phyloP scores from a whole-genome alignment of 225 moss, liverwort and hornwort species.

The Pseudisothecium myosuroides region DNA sequence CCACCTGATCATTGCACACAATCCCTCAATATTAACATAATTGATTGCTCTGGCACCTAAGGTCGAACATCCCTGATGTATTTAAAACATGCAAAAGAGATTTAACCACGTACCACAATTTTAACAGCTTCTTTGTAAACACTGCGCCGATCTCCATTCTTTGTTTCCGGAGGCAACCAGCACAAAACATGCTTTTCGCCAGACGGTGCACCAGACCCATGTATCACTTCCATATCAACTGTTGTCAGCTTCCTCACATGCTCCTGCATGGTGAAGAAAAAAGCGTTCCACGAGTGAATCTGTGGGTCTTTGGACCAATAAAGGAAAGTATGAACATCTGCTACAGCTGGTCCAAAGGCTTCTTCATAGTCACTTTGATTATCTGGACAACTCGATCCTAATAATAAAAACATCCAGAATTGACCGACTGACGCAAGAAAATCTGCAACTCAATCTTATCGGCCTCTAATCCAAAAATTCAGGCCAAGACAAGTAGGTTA shows the following conservation, averaged over 20 bases:
- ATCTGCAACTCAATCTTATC: background rate
- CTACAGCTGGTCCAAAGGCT: background rate
- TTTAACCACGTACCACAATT: constrained; percentile 29
- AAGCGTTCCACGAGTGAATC: background rate
- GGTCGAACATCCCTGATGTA: background rate
- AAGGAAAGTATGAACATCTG: background rate
- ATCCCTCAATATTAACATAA: background rate
- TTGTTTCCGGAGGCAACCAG: constrained; percentile 51
- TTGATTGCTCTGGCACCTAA: background rate
- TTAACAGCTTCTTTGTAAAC: constrained; percentile 48
- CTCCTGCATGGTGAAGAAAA: constrained; percentile 20
- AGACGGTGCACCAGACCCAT: constrained; percentile 50
- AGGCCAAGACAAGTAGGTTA: background rate
- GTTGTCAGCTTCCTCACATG: constrained; percentile 58
- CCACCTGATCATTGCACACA: constrained; percentile 24
- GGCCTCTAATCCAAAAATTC: background rate
- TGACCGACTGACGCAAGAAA: background rate
- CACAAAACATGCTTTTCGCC: constrained; percentile 52
- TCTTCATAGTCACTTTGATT: background rate
- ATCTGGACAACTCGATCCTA: background rate
- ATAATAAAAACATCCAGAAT: background rate
- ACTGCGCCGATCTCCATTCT: constrained; percentile 36
- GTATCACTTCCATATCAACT: constrained; percentile 51
- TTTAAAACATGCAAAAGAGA: background rate
- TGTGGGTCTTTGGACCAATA: background rate